Conservation (phyloP, 192 early-diverging fungal genomes). For the Allomyces arbusculus region DNA sequence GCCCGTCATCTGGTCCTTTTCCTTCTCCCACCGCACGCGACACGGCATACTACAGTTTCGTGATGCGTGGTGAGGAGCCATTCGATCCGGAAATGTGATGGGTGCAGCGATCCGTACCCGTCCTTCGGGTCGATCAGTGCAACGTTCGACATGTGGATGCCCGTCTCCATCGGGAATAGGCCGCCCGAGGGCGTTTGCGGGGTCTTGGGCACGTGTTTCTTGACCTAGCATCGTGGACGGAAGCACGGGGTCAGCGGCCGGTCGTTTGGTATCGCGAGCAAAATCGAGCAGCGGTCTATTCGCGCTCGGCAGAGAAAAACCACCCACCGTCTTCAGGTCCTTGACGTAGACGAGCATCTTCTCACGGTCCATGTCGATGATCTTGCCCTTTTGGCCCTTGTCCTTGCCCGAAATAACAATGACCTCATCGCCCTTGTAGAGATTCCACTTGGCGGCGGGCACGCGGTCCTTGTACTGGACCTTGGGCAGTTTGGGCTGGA, state of each 20-base stretch:
- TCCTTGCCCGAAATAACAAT: conserved; percentile 39
- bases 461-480: conserved; percentile 9
- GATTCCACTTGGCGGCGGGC: conserved; percentile 32
- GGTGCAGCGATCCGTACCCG: no score
- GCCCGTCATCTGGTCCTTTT: conserved; percentile 5
- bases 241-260: not conserved
- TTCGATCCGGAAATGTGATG: no score
- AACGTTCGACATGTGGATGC: conserved; percentile 47
- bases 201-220: conserved; percentile 28
- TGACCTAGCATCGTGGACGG: conserved; percentile 4
- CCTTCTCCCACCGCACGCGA: conserved; percentile 10
- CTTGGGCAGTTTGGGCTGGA: conserved; percentile 7
- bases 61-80: not conserved
- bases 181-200: conserved; percentile 31
- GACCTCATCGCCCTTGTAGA: conserved; percentile 38
- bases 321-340: conserved; percentile 25
- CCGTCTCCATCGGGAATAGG: conserved; percentile 39
- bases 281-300: no score
- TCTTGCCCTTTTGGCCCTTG: conserved; percentile 37
- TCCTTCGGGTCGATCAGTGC: conserved; percentile 41
- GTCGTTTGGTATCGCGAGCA: no score
- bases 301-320: not conserved
- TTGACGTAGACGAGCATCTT: conserved; percentile 40
- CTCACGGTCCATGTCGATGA: conserved; percentile 35
- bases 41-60: conserved; percentile 9